These are phyloP conservation scores for Rhodosporidiobolus sp. DNA, from an alignment of 768 basidiomycete genomes.

Conservation along the genomic window DNA sequence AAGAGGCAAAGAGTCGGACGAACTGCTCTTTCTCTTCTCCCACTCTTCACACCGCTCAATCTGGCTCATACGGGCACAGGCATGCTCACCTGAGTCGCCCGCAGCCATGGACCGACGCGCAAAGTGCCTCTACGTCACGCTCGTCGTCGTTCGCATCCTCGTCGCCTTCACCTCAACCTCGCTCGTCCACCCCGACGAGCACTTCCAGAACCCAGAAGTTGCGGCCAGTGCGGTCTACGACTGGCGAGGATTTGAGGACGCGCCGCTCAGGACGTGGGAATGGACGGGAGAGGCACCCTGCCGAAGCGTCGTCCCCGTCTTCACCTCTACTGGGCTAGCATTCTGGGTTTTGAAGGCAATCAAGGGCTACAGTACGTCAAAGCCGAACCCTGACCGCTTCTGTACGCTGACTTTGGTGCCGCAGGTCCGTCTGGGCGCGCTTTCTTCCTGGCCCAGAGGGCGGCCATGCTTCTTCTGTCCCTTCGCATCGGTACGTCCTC, in stretches of 20 bases:
- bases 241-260: neutral
- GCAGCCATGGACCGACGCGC: neutral
- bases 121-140: neutral
- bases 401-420: neutral
- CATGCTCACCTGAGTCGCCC: neutral
- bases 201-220: conserved; percentile 42
- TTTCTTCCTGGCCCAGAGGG: conserved; percentile 18
- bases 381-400: neutral
- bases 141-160: conserved; percentile 27
- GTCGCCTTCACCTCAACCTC: conserved; percentile 32
- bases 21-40: too few relatives aligned
- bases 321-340: conserved; percentile 7
- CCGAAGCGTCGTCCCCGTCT: conserved; percentile 34
- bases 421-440: conserved; percentile 10
- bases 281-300: conserved; percentile 19
- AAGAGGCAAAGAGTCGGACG: too few relatives aligned
- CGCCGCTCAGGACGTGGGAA: conserved; percentile 29
- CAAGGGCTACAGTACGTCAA: neutral
- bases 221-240: conserved; percentile 13
- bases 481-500: conserved; percentile 22
- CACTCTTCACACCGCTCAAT: too few relatives aligned
- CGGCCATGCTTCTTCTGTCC: conserved; percentile 14
- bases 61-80: too few relatives aligned
- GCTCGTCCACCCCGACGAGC: conserved; percentile 42
- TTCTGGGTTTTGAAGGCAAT: conserved; percentile 11